Evolutionary conservation across 2,329 filamentous ascomycete genomes (phyloP), one percentile per base, ranked within the genome.

Genomic region (Pseudogymnoascus sp.): DNA sequence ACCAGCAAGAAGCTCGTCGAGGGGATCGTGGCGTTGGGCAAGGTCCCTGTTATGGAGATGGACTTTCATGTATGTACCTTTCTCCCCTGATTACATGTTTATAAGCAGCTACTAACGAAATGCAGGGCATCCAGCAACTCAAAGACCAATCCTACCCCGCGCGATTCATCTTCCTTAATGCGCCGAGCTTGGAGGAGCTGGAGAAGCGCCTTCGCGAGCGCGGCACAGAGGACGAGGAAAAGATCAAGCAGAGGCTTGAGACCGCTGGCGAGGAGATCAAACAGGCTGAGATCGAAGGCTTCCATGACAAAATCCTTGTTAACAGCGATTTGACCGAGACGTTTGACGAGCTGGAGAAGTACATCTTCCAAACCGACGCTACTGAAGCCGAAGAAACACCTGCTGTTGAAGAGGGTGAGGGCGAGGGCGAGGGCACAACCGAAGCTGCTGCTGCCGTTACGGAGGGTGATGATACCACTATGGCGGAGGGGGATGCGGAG

Each of bases 1-100:
- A 86, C 82, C 1, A 83, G 77, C 68, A 75, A 75, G 63, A 82
- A 79, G 62, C 73, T 75, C 1, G 75, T 85, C 1, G 80, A 83
- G 14, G 75, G 75, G 11, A 75, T 85, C 22, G 71, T 75, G 15
- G 79, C 81, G 50, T 70, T 75, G 7, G 82, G 81, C 39, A 86
- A 86, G 70, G 82, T 92, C 30, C 79, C 84, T 1, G 65, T 86
- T 2, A 75, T 85, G 65, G 75, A 78, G 63, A 74, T 85, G 67
- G 77, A 80, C 61, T 67, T 74, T 14, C 77, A 83, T 69, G 83
- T 84, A 75, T 73, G 75, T 70, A 60, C 25, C 5, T 33, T 35
- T 3, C 25, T 33, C n/a, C 20, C 22, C 3, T 18, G 41, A 15
- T 2, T 37, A 28, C 12, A 9, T 20, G 7, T 30, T n/a, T 18